Percentiles rank a stretch among this genome's conserved stretches.
phyloP scores from a whole-genome alignment of 78 protist species.

The Bigelowiella natans region DNA sequence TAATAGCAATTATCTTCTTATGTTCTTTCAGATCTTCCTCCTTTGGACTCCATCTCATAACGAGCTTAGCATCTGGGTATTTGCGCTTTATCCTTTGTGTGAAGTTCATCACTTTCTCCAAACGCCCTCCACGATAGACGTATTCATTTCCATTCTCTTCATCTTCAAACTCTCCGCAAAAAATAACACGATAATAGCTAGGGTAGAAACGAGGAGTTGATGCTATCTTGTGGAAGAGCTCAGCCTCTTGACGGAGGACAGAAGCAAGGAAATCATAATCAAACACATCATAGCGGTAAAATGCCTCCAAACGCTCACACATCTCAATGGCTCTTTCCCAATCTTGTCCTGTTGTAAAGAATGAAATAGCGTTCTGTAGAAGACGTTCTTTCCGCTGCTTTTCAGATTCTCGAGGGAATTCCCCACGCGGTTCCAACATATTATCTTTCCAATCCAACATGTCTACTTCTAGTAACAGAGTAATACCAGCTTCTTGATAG shows the following conservation, averaged over 20 bases:
- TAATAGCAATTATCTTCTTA: neutral
- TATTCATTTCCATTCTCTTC: neutral
- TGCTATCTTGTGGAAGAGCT: neutral
- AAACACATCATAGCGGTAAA: neutral
- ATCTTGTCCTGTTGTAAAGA: neutral
- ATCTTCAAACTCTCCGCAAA: neutral
- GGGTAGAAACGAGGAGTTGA: neutral
- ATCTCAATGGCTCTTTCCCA: neutral
- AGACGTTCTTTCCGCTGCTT: neutral
- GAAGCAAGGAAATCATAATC: neutral
- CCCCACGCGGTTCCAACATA: neutral
- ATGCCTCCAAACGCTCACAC: neutral
- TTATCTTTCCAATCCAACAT: no score
- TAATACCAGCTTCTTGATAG: neutral
- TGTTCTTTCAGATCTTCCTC: neutral
- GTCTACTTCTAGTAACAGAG: neutral
- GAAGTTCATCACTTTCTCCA: neutral
- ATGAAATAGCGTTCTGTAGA: neutral
- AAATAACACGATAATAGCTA: neutral
- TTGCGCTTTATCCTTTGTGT: neutral
- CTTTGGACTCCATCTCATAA: neutral
- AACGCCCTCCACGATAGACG: neutral
- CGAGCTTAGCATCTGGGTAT: neutral
- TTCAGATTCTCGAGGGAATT: neutral
- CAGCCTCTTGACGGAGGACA: neutral